Evolutionary conservation across 768 basidiomycete species (phyloP).

Genomic region (Rhizopogon rudus): DNA sequence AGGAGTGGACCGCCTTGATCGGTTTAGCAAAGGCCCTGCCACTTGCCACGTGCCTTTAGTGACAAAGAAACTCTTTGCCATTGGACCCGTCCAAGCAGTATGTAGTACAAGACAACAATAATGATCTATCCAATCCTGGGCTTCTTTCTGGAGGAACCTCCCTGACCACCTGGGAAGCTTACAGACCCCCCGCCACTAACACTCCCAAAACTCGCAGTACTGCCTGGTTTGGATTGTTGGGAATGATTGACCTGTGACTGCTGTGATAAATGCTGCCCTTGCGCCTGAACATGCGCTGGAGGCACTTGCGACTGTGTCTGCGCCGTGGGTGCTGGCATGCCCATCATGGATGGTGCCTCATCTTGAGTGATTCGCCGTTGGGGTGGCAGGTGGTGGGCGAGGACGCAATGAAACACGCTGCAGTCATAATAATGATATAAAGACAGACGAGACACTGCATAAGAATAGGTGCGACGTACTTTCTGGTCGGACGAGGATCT

Average conservation of each 20-base stretch:
- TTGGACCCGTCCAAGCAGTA: not conserved
- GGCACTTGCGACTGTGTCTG: slow-evolving; percentile 38
- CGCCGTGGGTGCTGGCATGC: slow-evolving; percentile 44
- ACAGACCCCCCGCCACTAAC: slow-evolving; percentile 44
- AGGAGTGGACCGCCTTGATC: not conserved
- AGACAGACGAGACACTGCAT: not conserved
- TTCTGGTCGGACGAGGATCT: slow-evolving; percentile 79
- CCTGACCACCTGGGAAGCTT: slow-evolving; percentile 25
- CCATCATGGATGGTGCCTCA: slow-evolving; percentile 86
- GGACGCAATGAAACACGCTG: slow-evolving; percentile 72
- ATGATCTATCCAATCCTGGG: slow-evolving; percentile 41
- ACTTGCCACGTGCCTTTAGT: not conserved
- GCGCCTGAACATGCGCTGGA: slow-evolving; percentile 44
- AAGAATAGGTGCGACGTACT: slow-evolving; percentile 47
- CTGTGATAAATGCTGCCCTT: slow-evolving; percentile 33
- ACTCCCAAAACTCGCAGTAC: slow-evolving; percentile 60
- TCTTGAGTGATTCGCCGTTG: slow-evolving; percentile 88
- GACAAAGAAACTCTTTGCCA: too few species aligned
- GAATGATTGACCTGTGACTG: slow-evolving; percentile 17
- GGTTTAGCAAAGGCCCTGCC: not conserved
- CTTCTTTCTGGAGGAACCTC: slow-evolving; percentile 52
- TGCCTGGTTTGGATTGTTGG: slow-evolving; percentile 46
- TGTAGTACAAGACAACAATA: not conserved
- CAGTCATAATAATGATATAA: not conserved
- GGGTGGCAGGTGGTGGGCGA: slow-evolving; percentile 70